Percentiles rank a stretch among this genome's conserved stretches.
phyloP scores from a whole-genome alignment of 2,329 filamentous ascomycete genomes.

The Periconia sp. region DNA sequence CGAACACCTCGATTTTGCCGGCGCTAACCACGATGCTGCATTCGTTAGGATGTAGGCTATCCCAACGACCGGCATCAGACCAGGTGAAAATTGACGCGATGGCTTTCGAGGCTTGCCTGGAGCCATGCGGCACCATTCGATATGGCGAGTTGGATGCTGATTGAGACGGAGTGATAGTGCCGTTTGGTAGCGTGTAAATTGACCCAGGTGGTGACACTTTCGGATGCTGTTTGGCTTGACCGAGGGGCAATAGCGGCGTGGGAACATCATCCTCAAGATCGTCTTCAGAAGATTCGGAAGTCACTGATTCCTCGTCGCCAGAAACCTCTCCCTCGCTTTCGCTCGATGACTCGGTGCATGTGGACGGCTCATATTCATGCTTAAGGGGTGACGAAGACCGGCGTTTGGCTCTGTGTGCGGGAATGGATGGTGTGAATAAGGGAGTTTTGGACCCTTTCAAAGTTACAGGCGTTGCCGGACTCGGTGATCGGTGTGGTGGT shows the following conservation, averaged over 20 bases:
- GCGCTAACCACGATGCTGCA: constrained; percentile 68
- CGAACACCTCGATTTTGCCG: constrained; percentile 69
- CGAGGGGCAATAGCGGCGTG: constrained; percentile 44
- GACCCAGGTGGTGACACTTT: constrained; percentile 50
- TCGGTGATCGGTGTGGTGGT: constrained; percentile 61
- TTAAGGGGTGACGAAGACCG: constrained; percentile 92
- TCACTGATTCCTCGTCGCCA: constrained; percentile 58
- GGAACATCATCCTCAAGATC: constrained; percentile 59
- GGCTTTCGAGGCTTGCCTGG: constrained; percentile 59
- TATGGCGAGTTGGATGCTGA: constrained; percentile 80
- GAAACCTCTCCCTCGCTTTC: constrained; percentile 62
- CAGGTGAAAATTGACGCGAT: constrained; percentile 68
- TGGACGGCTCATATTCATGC: constrained; percentile 93
- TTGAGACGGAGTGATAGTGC: constrained; percentile 76
- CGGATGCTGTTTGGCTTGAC: constrained; percentile 46
- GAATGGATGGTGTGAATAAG: constrained; percentile 56
- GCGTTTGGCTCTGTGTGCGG: constrained; percentile 60
- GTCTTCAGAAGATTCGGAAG: constrained; percentile 61
- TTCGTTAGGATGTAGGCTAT: constrained; percentile 65
- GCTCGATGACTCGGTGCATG: constrained; percentile 66
- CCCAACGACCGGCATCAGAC: constrained; percentile 66
- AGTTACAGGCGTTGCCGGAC: constrained; percentile 54
- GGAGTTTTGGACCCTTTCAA: constrained; percentile 52
- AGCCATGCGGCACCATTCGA: constrained; percentile 58
- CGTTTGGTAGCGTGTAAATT: constrained; percentile 46